These are phyloP conservation scores for Clarireedia sp. DNA, from an alignment of 2,329 filamentous ascomycete species.

Conservation along the genomic window DNA sequence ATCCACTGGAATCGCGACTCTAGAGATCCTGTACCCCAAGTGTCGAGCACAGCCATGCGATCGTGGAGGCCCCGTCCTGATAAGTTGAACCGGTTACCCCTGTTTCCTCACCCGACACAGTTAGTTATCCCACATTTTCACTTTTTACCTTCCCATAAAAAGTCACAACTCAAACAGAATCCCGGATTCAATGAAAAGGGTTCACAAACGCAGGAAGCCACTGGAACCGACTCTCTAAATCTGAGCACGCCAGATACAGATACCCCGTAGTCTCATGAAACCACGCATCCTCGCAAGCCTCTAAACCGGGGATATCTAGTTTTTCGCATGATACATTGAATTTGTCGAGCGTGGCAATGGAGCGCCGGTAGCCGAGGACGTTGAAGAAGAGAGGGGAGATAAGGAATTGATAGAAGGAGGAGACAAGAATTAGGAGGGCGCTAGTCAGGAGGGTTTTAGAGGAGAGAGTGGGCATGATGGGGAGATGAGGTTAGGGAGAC, in stretches of 20 bases:
- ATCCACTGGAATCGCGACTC: slow-evolving; percentile 21
- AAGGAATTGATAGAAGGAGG: slow-evolving; percentile 28
- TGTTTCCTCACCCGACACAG: neutral
- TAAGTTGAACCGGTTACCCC: slow-evolving; percentile 21
- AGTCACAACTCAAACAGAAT: too few relatives aligned
- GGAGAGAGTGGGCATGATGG: slow-evolving; percentile 8
- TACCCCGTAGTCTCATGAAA: slow-evolving; percentile 23
- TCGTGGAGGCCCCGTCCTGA: slow-evolving; percentile 20
- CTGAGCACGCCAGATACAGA: slow-evolving; percentile 26
- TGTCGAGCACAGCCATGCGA: slow-evolving; percentile 23
- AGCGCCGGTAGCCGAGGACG: slow-evolving; percentile 27
- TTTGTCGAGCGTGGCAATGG: slow-evolving; percentile 26
- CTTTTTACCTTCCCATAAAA: too few relatives aligned
- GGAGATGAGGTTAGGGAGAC: neutral
- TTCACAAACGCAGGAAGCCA: slow-evolving; percentile 27
- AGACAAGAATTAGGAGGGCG: slow-evolving; percentile 16
- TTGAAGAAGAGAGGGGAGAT: slow-evolving; percentile 27
- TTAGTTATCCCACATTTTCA: too few relatives aligned
- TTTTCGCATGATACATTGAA: slow-evolving; percentile 27
- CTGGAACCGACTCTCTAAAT: slow-evolving; percentile 15
- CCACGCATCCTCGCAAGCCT: slow-evolving; percentile 29
- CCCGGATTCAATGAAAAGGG: neutral
- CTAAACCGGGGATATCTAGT: slow-evolving; percentile 20
- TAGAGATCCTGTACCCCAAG: slow-evolving; percentile 17
- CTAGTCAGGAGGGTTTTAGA: slow-evolving; percentile 13